Conservation (phyloP, 768 basidiomycete genomes). For the Suillus discolor region DNA sequence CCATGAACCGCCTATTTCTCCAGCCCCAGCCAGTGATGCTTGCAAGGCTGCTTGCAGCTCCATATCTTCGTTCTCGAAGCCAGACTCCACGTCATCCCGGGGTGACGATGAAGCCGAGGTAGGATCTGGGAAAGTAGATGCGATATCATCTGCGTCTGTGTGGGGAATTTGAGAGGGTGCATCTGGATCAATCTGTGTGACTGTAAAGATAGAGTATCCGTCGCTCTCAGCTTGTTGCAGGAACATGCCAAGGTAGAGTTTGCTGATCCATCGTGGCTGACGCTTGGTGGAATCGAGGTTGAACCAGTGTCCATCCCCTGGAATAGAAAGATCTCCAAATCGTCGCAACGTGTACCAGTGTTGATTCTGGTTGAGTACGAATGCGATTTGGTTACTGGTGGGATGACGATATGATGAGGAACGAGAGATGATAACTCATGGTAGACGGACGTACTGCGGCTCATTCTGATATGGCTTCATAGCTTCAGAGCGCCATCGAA, state of each 20-base stretch:
- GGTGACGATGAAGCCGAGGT: slow-evolving; percentile 31
- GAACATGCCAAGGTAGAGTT: slow-evolving; percentile 82
- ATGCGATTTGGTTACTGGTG: slow-evolving; percentile 76
- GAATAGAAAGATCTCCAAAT: slow-evolving; percentile 58
- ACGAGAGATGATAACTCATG: slow-evolving; percentile 7
- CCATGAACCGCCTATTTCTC: slow-evolving; percentile 8
- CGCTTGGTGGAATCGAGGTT: slow-evolving; percentile 80
- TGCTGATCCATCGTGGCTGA: slow-evolving; percentile 81
- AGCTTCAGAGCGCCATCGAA: slow-evolving; percentile 82
- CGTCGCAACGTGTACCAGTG: slow-evolving; percentile 91
- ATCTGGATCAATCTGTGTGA: slow-evolving; percentile 62
- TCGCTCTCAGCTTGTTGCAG: slow-evolving; percentile 85
- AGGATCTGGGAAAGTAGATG: slow-evolving; percentile 62
- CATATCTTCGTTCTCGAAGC: slow-evolving; percentile 81
- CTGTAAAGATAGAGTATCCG: slow-evolving; percentile 82
- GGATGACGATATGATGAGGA: slow-evolving; percentile 13
- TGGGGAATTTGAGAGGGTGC: slow-evolving; percentile 58
- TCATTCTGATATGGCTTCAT: slow-evolving; percentile 75
- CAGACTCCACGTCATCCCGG: slow-evolving; percentile 23
- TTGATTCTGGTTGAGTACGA: slow-evolving; percentile 82
- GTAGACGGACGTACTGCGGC: slow-evolving; percentile 66
- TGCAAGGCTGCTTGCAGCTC: slow-evolving; percentile 88
- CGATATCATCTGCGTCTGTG: slow-evolving; percentile 72
- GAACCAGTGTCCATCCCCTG: slow-evolving; percentile 76
- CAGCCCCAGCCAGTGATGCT: slow-evolving; percentile 61